Evolutionary conservation across 2,329 filamentous ascomycete species (phyloP), one percentile per base, ranked within the genome.

Genomic region (Diaporthe eres): DNA sequence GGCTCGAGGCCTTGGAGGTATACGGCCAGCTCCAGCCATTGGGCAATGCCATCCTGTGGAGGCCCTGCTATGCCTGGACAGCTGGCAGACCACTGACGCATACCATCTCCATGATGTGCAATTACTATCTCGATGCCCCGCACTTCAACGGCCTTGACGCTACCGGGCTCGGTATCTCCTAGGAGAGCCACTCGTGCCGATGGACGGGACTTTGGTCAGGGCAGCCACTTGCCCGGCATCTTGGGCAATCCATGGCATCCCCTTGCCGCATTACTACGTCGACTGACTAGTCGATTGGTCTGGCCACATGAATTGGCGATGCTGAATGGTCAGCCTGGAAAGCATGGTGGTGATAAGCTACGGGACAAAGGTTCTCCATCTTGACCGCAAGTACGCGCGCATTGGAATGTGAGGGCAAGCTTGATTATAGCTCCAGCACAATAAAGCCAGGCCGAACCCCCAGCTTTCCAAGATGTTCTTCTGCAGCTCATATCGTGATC

Each of bases 101-200:
- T 51, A 49, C 58, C 75, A 76, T 74, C 65, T 37, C 60, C 65
- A 55, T 55, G 28, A 74, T 71, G 65, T 67, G 72, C 65, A 61
- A 19, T 47, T 31, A 76, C 63, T 76, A 75, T 76, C 75, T 76
- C 53, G 60, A 63, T 72, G 70, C 53, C 75, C 75, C 75, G 61
- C 63, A 70, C 58, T 17, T 47, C 49, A 3, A 53, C 39, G 39
- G 44, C 39, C 31, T 25, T 61, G 37, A 37, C 70, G 34, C 55
- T 58, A 39, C 70, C 37, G 39, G 34, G 28, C 39, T 67, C n/a
- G 58, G 47, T 65, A 60, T 74, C 57, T 76, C 75, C 72, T 53
- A 28, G 58, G 49, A 34, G 72, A 63, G 58, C 75, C 39, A 44
- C 28, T 31, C 34, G 47, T 42, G 47, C 57, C 57, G 31, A 42